These are phyloP conservation scores for Phaeophleospora eucalypticola DNA, from an alignment of 2,329 filamentous ascomycete species.

Conservation along the genomic window DNA sequence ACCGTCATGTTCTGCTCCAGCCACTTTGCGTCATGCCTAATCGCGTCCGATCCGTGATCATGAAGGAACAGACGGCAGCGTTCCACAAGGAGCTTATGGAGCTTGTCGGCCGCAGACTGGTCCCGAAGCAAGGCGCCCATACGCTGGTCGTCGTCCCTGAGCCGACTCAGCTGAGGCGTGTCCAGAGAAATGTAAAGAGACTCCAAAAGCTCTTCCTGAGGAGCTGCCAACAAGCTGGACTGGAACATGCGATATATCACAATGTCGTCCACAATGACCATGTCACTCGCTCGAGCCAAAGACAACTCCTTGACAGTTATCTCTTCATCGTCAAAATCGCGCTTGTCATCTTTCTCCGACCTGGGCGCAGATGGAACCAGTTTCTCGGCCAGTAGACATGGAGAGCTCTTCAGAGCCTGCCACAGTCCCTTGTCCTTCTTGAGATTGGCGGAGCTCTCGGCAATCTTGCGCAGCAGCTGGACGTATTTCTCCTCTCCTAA, in stretches of 20 bases:
- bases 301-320: conserved; percentile 68
- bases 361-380: conserved; percentile 57
- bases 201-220: conserved; percentile 83
- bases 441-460: conserved; percentile 64
- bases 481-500: conserved; percentile 86
- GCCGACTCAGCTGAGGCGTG: conserved; percentile 66
- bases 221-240: conserved; percentile 75
- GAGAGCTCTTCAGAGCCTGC: conserved; percentile 67
- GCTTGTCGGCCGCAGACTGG: conserved; percentile 62
- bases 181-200: conserved; percentile 80
- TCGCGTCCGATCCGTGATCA: conserved; percentile 70
- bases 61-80: conserved; percentile 86
- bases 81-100: conserved; percentile 81
- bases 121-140: conserved; percentile 65
- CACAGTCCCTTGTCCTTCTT: conserved; percentile 77
- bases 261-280: conserved; percentile 82
- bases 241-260: conserved; percentile 87
- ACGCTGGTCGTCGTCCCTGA: conserved; percentile 73
- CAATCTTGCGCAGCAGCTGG: conserved; percentile 72
- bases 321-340: conserved; percentile 45
- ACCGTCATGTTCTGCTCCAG: conserved; percentile 80
- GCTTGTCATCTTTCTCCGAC: conserved; percentile 47
- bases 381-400: conserved; percentile 78
- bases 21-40: conserved; percentile 87
- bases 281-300: conserved; percentile 65